These are phyloP conservation scores for Curvularia spicifera DNA, from an alignment of 2,329 filamentous ascomycete species.

Conservation along the genomic window DNA sequence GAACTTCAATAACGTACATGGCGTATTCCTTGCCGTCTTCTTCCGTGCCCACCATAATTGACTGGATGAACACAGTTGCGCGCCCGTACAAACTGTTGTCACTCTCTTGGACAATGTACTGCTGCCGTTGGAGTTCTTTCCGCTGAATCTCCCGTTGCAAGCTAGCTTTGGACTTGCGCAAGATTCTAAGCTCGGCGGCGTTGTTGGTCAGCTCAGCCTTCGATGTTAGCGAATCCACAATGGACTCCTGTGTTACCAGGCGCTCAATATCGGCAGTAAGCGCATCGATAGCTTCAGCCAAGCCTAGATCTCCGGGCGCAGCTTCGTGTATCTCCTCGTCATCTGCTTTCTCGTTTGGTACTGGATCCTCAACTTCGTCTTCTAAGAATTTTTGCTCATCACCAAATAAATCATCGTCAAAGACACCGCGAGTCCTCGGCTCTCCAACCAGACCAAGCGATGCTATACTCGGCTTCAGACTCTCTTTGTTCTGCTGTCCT, in stretches of 20 bases:
- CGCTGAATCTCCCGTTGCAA: conserved; percentile 88
- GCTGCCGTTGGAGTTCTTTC: conserved; percentile 94
- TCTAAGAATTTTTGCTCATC: conserved; percentile 87
- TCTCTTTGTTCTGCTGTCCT: conserved; percentile 49
- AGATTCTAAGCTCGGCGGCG: conserved; percentile 86
- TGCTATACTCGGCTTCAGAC: conserved; percentile 81
- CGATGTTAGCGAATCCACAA: conserved; percentile 87
- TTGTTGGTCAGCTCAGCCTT: conserved; percentile 99
- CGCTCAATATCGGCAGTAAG: conserved; percentile 92
- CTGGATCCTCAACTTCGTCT: conserved; percentile 80
- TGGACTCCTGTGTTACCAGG: conserved; percentile 82
- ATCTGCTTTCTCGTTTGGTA: conserved; percentile 65
- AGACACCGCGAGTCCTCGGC: conserved; percentile 87
- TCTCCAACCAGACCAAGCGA: conserved; percentile 90
- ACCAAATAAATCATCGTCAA: conserved; percentile 89
- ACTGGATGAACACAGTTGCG: conserved; percentile 87
- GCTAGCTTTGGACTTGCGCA: conserved; percentile 93
- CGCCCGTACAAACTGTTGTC: conserved; percentile 96
- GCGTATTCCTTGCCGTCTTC: conserved; percentile 93
- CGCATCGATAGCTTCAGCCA: conserved; percentile 89
- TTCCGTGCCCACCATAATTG: conserved; percentile 89
- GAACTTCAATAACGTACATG: conserved; percentile 90
- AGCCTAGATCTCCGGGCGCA: conserved; percentile 88
- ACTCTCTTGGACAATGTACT: conserved; percentile 96
- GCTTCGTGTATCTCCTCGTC: conserved; percentile 91